Evolutionary conservation across 2,329 filamentous ascomycete species (phyloP).

Genomic region (Cladophialophora yegresii): DNA sequence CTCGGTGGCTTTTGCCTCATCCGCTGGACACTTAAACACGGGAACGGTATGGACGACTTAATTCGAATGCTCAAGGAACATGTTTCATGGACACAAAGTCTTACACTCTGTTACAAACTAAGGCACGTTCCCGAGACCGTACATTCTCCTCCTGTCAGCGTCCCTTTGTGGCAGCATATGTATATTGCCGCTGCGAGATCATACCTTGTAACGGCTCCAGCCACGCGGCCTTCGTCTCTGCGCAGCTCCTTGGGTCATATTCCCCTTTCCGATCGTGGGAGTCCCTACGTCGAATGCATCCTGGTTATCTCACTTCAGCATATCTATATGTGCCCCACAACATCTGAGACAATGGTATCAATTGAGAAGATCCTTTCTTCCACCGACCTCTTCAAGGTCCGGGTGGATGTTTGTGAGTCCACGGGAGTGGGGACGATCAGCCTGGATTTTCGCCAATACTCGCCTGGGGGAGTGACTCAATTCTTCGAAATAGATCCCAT

Average conservation of each 20-base stretch:
- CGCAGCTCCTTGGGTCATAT: not conserved
- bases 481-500: not conserved
- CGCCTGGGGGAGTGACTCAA: not conserved
- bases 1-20: not conserved
- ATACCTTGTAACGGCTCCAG: too few species aligned
- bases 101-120: not conserved
- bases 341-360: not conserved
- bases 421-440: not conserved
- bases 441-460: not conserved
- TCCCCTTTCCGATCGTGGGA: not conserved
- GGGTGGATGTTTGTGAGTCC: not conserved
- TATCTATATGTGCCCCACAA: not conserved
- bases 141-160: not conserved
- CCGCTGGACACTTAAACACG: not conserved
- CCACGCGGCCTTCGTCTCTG: not conserved
- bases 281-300: not conserved
- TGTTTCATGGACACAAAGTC: not conserved
- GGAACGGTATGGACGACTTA: not conserved
- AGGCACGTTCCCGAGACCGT: not conserved
- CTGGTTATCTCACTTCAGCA: accelerated
- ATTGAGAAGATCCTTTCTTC: not conserved
- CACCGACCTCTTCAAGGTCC: not conserved
- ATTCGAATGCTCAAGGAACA: not conserved
- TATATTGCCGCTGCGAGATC: not conserved
- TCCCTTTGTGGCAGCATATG: not conserved